Evolutionary conservation across 2,329 filamentous ascomycete genomes (phyloP), one percentile per base, ranked within the genome.

Genomic region (Arthroderma sp.): DNA sequence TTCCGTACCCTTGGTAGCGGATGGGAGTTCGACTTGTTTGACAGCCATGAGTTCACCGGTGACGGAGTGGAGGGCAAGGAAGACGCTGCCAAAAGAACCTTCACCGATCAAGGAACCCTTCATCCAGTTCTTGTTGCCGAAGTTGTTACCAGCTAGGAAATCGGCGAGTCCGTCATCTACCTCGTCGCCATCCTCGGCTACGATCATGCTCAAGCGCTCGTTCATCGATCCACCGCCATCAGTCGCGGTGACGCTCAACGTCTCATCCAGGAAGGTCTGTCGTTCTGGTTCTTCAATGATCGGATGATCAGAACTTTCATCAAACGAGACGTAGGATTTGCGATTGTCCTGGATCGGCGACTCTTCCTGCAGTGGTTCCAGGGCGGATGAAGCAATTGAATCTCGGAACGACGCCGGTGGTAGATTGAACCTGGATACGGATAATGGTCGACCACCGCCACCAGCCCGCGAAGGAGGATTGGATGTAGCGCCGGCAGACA

Each of bases 81-180:
- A 98, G 56, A 98, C 93, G 65, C 86, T 91, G 66, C 93, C 93
- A 67, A 98, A 98, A 3, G 91, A 96, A 61, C 93, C 93, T 73
- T 96, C 90, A 33, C 93, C 93, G 63, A 98, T 98, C 61, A 97
- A 79, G 33, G 91, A 91, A 67, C 93, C 93, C 77, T 97, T 96
- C 90, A 98, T 97, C 88, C 94, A 98, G 72, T 95, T 95, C 75
- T 91, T 87, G 61, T 95, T 91, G 63, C 94, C 91, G 84, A 93
- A 97, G 7, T 89, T 94, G 68, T 96, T 89, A 62, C 89, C 88
- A 35, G 89, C 84, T 41, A 97, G 79, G 77, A 96, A 96, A 67
- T 91, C 91, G 64, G 86, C 83, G 21, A 97, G 79, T 65, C 93
- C 91, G 67, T 91, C 88, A 65, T 97, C 91, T 5, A 84, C 83